These are phyloP conservation scores for Tricholomella constricta DNA, from an alignment of 768 basidiomycete species.

Conservation along the genomic window DNA sequence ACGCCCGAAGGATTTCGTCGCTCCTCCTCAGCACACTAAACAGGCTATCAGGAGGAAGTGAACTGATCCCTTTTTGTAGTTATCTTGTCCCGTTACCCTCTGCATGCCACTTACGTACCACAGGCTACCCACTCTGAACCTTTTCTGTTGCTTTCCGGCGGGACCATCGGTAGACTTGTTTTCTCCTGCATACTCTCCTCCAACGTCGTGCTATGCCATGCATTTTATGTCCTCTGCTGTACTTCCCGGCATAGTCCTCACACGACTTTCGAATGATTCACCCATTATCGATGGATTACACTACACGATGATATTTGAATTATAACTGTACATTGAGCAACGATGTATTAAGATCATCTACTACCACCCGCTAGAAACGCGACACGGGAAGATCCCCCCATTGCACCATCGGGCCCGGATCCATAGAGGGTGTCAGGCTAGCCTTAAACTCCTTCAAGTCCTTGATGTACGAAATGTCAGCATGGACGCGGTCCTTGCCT, in stretches of 20 bases:
- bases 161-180: conserved; percentile 12
- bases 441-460: conserved; percentile 70
- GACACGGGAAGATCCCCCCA: conserved; percentile 74
- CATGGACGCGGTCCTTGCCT: conserved; percentile 43
- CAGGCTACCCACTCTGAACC: conserved; percentile 4
- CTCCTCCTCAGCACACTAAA: conserved; percentile 48
- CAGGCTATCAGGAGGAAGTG: conserved; percentile 44
- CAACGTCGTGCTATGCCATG: conserved; percentile 15
- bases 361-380: conserved; percentile 42
- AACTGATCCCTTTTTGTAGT: conserved; percentile 6
- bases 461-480: conserved; percentile 60
- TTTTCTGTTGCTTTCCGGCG: conserved; percentile 7
- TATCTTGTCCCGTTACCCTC: background rate
- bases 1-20: conserved; percentile 68
- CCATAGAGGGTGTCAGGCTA: conserved; percentile 51
- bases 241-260: background rate
- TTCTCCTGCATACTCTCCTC: conserved; percentile 9
- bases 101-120: conserved; percentile 8
- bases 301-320: background rate
- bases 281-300: background rate
- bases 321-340: background rate
- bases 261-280: background rate
- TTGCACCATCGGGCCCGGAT: conserved; percentile 66
- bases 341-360: background rate
- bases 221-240: conserved; percentile 6